Base-by-base conservation (phyloP, 495 filamentous ascomycete genomes). In the Aspergillus affinis region DNA sequence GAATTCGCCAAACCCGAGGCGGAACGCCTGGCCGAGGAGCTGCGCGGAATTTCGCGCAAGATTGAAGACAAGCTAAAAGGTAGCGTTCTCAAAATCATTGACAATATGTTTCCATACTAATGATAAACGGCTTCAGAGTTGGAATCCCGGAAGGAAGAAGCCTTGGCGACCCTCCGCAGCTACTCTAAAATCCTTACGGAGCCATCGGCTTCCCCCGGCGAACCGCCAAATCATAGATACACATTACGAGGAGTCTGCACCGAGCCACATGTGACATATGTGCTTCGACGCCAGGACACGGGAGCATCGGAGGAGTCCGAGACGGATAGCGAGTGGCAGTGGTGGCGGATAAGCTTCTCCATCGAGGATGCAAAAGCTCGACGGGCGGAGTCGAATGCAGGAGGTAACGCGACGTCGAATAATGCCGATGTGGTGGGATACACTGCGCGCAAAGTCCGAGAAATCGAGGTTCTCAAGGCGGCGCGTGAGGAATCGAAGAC, bases 311-410 rank as follows among this genome's bases (percentile, higher is more conserved):
- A 51, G 8, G 67, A 70, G 55, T 23, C 21, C 32, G 55, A 46
- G 20, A 54, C 48, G 50, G 50, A 65, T n/a, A 50, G 64, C 10
- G 72, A 74, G 29, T 78, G 75, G 68, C 77, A 84, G 55, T 85
- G 82, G 82, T 85, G 82, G 82, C 81, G 80, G 18, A 74, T 82
- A 59, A 79, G 77, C 57, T 85, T 78, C 62, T 79, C 80, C 3
- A 65, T 70, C 20, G 78, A 78, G 17, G 80, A 82, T 59, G 74
- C 74, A 20, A 80, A 78, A 61, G 68, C 69, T 17, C 67, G 68
- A 23, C 74, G 72, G 65, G 66, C 72, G 61, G 59, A 77, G 69
- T 58, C 50, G 45, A 51, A 63, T 1, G 51, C 67, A 12, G 64
- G 47, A 12, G 65, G 64, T 21, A 48, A 61, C 19, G 29, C 62